These are phyloP conservation scores for Striga asiatica DNA, from an alignment of 257 asterid species.

Conservation along the genomic window DNA sequence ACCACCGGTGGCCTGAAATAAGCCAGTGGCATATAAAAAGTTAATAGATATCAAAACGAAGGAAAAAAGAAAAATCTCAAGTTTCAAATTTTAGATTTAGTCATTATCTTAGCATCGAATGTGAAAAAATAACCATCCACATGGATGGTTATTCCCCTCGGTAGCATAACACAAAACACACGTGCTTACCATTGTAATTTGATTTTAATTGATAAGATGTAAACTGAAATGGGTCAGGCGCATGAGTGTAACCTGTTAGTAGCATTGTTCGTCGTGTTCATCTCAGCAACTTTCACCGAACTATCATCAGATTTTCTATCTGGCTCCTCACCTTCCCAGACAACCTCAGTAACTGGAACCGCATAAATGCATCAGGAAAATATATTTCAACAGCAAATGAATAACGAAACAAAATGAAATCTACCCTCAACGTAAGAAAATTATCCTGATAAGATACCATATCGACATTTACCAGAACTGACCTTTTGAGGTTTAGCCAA, in stretches of 20 bases:
- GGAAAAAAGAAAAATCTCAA: too few species aligned
- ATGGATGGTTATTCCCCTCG: not conserved
- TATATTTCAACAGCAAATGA: not conserved
- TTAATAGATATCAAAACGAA: not conserved
- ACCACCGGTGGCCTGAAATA: slow-evolving; percentile 43
- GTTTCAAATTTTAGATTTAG: not conserved
- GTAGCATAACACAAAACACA: not conserved
- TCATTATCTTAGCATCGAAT: not conserved
- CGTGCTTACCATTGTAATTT: not conserved
- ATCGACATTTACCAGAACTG: not conserved
- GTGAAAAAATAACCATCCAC: slow-evolving; percentile 4
- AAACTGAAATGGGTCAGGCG: slow-evolving; percentile 11
- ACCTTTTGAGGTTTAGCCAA: not conserved
- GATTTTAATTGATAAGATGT: slow-evolving; percentile 1
- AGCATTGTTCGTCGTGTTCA: slow-evolving; percentile 29
- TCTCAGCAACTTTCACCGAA: slow-evolving; percentile 25
- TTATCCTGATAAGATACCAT: not conserved
- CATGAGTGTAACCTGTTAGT: slow-evolving; percentile 50
- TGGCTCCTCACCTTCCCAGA: slow-evolving; percentile 83
- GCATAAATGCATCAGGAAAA: slow-evolving; percentile 1
- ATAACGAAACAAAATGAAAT: not conserved
- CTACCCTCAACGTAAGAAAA: not conserved
- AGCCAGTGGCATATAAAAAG: not conserved
- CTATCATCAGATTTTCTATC: slow-evolving; percentile 30
- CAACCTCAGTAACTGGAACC: slow-evolving; percentile 71